Evolutionary conservation across 2,329 filamentous ascomycete species (phyloP), one percentile per base, ranked within the genome.

Genomic region (Aureobasidium sp.): DNA sequence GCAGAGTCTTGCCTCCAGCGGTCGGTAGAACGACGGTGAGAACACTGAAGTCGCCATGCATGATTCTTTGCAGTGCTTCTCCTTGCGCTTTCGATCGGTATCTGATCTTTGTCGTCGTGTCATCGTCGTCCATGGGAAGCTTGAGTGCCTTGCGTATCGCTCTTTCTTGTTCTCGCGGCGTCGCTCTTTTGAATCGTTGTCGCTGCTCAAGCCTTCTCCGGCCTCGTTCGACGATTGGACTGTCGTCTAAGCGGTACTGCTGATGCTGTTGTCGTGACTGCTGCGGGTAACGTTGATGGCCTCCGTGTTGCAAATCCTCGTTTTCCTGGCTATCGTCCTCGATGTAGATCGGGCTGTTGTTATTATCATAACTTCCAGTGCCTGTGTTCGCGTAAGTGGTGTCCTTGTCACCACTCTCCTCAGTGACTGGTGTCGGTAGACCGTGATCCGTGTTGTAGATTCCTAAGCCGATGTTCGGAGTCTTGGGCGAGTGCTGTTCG

Each of bases 1-100:
- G 68, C 29, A 72, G 65, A 65, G 69, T 71, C 65, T 72, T 71
- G 10, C 70, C 68, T 38, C 70, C 51, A 25, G 62, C 58, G 15
- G 43, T 72, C 20, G n/a, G 67, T 25, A 70, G 65, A 29, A 71
- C 42, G 29, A 71, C 60, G 29, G 50, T 53, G 13, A 53, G 50
- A 53, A 53, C 18, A n/a, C 11, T 53, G 23, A 53, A 53, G 27
- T 13, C 15, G 11, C 50, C 7, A 4, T 53, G 0, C 4, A 53
- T 53, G 5, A 36, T 53, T 53, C 50, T 53, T n/a, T n/a, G 0
- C 2, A 53, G 50, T 13, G 50, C 50, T 53, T 53, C 50, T 53
- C 31, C 50, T 53, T 53, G 5, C 11, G 15, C 50, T 53, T 53
- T 53, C 16, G 18, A 53, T 53, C 50, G 8, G 15, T 53, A 53